Base-by-base conservation (phyloP, 139 green algal species). In the Bryopsis sp. region DNA sequence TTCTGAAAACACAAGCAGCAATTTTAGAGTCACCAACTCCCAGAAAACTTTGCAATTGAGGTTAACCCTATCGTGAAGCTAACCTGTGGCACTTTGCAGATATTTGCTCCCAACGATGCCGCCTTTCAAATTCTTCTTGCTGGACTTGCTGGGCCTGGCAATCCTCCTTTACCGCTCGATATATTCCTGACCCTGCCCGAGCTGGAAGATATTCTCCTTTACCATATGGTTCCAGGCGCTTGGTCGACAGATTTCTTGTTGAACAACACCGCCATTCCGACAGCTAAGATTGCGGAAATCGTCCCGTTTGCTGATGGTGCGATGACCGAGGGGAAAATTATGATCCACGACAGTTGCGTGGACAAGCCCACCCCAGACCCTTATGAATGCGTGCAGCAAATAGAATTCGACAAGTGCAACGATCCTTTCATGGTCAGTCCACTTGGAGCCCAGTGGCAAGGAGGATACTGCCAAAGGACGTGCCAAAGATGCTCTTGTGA, bases 181-280 rank as follows among this genome's bases (percentile, higher is more conserved):
- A 57, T 47, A 28, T 64, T 89, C 37, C 68, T 80, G 33, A 39
- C 2, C 1, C 68, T 83, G 73, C 83, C 81, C 4, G 76, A 86
- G 73, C 71, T 89, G 35, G 76, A 74, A 43, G 74, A 83, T 66
- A 87, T 89, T 64, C 60, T 89, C 39, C 62, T 72, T 67, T 87
- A 87, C 74, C 83, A 89, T 68, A 77, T 89, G 47, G 39, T 89
- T 28, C 71, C 74, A 0, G 83, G 83, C 2, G 28, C 37, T 28
- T 84, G 82, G 71, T 72, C 72, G 47, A 24, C 37, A 5, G 72
- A 75, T 38, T 74, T 57, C 74, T 72, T 87, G 63, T 80, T 76
- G 72, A 87, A 87, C 71, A 86, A 86, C 73, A 86, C 82, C 11
- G 69, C 78, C 37, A 76, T 86, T 60, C 84, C 46, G 38, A 86